phyloP scores from a whole-genome alignment of 345 rosid genomes.

The Anastatica hierochuntica region DNA sequence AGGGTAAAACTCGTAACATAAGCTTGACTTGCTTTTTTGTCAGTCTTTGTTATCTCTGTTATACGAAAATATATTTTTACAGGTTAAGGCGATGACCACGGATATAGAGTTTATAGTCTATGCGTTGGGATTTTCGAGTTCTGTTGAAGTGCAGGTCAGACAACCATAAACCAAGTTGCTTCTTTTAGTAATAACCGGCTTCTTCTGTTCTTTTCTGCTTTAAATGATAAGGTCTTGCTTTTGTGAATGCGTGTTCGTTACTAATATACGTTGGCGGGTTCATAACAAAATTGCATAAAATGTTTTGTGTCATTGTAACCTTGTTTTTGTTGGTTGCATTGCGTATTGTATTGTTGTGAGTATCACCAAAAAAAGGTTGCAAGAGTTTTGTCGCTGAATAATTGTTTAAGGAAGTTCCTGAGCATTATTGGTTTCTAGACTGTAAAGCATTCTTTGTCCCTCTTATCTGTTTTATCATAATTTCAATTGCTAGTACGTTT shows the following conservation, averaged over 20 bases:
- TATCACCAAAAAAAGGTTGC: neutral
- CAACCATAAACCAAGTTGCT: conserved; percentile 11
- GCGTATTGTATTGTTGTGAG: neutral
- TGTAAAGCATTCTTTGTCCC: neutral
- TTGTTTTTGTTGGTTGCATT: neutral
- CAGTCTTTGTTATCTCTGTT: neutral
- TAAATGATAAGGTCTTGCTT: neutral
- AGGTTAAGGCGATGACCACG: conserved; percentile 80
- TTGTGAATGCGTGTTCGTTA: neutral
- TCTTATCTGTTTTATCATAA: neutral
- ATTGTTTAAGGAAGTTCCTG: neutral
- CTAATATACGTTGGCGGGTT: neutral
- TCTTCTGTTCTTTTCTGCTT: neutral
- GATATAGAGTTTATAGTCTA: conserved; percentile 64
- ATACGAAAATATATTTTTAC: conserved; percentile 14
- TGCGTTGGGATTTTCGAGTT: conserved; percentile 57
- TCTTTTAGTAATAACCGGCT: neutral
- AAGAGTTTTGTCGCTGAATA: conserved; percentile 5
- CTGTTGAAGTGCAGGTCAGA: conserved; percentile 76
- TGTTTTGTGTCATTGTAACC: neutral
- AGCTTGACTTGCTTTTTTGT: conserved; percentile 6
- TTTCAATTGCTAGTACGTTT: conserved; percentile 15
- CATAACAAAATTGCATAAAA: too few species aligned
- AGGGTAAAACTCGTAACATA: conserved; percentile 42
- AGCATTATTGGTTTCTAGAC: neutral